Base-by-base conservation (phyloP, 768 basidiomycete species). In the Amanita muscaria region DNA sequence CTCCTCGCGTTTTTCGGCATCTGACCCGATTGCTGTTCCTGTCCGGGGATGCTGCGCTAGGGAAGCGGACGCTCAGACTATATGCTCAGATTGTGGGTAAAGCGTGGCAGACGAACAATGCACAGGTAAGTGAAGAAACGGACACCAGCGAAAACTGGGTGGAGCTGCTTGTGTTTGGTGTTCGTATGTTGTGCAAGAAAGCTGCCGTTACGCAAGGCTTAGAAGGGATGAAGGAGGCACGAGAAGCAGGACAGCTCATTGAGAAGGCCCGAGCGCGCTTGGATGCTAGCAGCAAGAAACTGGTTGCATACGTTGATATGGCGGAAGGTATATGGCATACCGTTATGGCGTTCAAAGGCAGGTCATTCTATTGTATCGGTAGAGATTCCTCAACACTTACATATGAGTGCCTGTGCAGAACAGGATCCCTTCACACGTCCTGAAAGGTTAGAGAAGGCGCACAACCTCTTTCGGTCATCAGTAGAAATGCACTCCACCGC, bases 81-180 rank as follows among this genome's bases (percentile, higher is more conserved):
- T 98, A 98, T 56, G 72, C 83, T 7, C 83, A 88, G 54, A 75
- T 93, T 12, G 86, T 92, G 7, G 71, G 80, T 31, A 96, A 96
- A 59, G 81, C 88, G 8, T 76, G 80, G 46, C 74, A 91, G 56
- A 79, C 87, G 11, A 63, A 59, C 18, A 62, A 68, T 38, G 64
- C 67, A 25, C 63, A 63, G 21, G 55, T 55, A 16, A 54, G 51
- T 0, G 66, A 71, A 18, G 73, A 83, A 31, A 64, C 67, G 32
- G 90, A 94, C 51, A 70, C 70, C 0, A 82, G 92, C 57, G 58
- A 61, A 10, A 62, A 74, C 29, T 94, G 89, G 78, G 79, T 93
- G 4, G 73, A 82, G 51, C 84, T 83, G 4, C 68, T 92, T 4
- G 70, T 87, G 1, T 77, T 82, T 38, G 93, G 92, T 2, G 72